A percentile compares a stretch with the other conserved stretches of the same genome.
Evolutionary conservation across 805 yeast genomes (phyloP).

Genomic region (Lachancea waltii): DNA sequence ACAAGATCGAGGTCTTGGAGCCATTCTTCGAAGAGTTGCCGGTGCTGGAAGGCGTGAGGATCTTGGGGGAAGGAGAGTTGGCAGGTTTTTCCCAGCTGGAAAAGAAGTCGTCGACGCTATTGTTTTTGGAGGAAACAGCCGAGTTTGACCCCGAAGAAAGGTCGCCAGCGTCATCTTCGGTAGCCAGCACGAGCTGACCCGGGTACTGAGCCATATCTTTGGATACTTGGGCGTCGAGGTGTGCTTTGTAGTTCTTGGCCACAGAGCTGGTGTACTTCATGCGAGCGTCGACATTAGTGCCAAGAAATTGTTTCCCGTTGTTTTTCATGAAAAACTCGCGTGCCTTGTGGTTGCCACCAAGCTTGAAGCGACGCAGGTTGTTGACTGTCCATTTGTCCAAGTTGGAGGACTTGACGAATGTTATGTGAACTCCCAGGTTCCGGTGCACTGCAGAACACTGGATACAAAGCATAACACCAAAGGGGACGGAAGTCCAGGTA

Average conservation of each 20-base stretch:
- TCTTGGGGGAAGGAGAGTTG: conserved; percentile 25
- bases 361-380: conserved; percentile 85
- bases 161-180: conserved; percentile 18
- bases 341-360: conserved; percentile 88
- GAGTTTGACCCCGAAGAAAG: conserved; percentile 27
- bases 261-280: conserved; percentile 75
- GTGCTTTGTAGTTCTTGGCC: conserved; percentile 77
- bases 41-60: conserved; percentile 20
- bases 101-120: conserved; percentile 77
- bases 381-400: conserved; percentile 91
- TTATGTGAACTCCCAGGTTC: conserved; percentile 90
- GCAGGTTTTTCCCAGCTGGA: conserved; percentile 85
- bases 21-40: conserved; percentile 15
- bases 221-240: conserved; percentile 59
- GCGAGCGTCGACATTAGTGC: conserved; percentile 50
- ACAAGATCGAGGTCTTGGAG: conserved; percentile 19
- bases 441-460: conserved; percentile 96
- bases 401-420: conserved; percentile 88
- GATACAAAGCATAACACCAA: conserved; percentile 85
- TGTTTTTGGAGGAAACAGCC: conserved; percentile 31
- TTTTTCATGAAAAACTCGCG: conserved; percentile 76
- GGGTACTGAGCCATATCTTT: conserved; percentile 68
- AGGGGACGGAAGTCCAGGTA: conserved; percentile 97
- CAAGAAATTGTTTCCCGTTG: conserved; percentile 71
- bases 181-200: conserved; percentile 52